Evolutionary conservation across 2,329 filamentous ascomycete genomes (phyloP).

Genomic region (Beauveria bassiana): DNA sequence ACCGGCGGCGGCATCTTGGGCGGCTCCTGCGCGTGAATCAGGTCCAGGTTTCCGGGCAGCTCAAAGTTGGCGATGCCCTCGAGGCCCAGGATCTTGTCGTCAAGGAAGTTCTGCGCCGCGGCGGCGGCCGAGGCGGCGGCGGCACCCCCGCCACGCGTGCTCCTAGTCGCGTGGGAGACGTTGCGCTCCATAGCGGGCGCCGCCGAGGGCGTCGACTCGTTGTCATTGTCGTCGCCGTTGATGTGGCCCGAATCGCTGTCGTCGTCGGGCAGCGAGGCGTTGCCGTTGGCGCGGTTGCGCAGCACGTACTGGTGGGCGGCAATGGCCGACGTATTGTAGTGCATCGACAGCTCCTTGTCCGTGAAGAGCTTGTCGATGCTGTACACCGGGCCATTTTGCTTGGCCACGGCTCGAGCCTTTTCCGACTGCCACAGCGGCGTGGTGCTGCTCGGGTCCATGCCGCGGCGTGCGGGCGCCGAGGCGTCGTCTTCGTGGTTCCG

Average conservation of each 20-base stretch:
- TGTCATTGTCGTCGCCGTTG: conserved; percentile 42
- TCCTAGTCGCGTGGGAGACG: conserved; percentile 56
- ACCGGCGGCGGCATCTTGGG: conserved; percentile 51
- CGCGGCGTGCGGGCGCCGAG: conserved; percentile 49
- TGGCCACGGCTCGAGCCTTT: conserved; percentile 43
- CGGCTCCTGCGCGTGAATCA: conserved; percentile 45
- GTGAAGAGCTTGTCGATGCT: conserved; percentile 65
- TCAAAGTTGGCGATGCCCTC: conserved; percentile 54
- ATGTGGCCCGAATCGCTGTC: conserved; percentile 45
- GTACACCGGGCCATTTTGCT: conserved; percentile 52
- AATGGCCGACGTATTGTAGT: conserved; percentile 54
- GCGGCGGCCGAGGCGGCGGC: background rate
- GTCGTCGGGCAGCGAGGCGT: conserved; percentile 41
- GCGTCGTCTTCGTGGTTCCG: conserved; percentile 53
- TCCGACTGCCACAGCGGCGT: conserved; percentile 58
- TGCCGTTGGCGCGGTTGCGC: conserved; percentile 47
- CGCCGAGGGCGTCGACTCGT: conserved; percentile 37
- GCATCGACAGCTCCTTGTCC: conserved; percentile 60
- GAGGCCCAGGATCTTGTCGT: conserved; percentile 51
- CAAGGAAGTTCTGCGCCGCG: conserved; percentile 43
- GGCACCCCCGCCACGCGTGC: conserved; percentile 41
- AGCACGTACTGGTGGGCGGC: conserved; percentile 56
- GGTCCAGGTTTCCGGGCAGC: conserved; percentile 49
- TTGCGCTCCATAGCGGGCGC: conserved; percentile 54
- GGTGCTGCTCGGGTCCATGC: conserved; percentile 47